phyloP scores from a whole-genome alignment of 2,329 filamentous ascomycete genomes.

The Cordyceps pruinosa region DNA sequence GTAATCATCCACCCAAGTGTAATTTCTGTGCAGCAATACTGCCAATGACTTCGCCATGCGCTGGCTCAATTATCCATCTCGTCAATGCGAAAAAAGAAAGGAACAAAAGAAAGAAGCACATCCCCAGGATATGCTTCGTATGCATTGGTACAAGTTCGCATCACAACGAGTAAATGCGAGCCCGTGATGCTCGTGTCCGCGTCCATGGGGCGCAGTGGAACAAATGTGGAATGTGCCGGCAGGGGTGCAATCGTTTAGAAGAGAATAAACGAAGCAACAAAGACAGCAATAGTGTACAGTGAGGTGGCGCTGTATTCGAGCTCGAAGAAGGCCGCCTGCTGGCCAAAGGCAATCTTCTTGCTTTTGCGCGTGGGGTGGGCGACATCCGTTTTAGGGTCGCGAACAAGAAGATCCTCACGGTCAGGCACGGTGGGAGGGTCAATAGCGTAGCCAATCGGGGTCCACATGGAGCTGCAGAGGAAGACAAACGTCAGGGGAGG shows the following conservation, averaged over 20 bases:
- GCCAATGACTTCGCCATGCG: not conserved
- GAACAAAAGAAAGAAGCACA: not conserved
- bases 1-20: slow-evolving; percentile 7
- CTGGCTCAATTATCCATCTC: not conserved
- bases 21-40: not conserved
- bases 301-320: slow-evolving; percentile 46
- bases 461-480: slow-evolving; percentile 49
- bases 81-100: not conserved
- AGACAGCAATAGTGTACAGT: slow-evolving; percentile 41
- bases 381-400: slow-evolving; percentile 49
- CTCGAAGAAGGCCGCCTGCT: slow-evolving; percentile 50
- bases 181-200: not conserved
- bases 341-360: slow-evolving; percentile 49
- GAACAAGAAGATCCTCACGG: slow-evolving; percentile 47
- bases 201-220: not conserved
- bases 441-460: slow-evolving; percentile 53
- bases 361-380: slow-evolving; percentile 42
- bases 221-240: not conserved
- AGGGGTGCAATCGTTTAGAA: not conserved
- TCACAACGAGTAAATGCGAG: not conserved
- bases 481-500: slow-evolving; percentile 52
- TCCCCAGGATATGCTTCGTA: not conserved
- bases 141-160: not conserved
- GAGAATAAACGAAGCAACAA: slow-evolving; percentile 35
- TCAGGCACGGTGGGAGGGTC: slow-evolving; percentile 52